Base-by-base conservation (phyloP, 768 basidiomycete species). In the Kwoniella pini region DNA sequence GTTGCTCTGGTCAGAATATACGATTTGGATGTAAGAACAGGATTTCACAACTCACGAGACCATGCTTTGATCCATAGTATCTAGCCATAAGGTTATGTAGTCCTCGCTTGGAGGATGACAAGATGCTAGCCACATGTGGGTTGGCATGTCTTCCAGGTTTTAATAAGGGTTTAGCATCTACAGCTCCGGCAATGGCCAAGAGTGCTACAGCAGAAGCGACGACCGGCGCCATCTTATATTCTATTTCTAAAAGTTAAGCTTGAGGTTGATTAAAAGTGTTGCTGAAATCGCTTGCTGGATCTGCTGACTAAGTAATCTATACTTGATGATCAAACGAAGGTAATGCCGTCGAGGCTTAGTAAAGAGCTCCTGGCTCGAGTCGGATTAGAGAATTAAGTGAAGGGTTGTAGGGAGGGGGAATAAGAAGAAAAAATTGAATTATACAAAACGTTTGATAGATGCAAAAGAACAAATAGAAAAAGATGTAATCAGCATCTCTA, bases 141-240 rank as follows among this genome's bases (percentile, higher is more conserved):
- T 71, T 67, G 39, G 71, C 72, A 51, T 78, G 77, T 54, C 73
- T 65, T 19, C 77, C 77, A 30, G 74, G 75, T 40, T 55, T 56
- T 3, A 62, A 30, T 21, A 71, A 62, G 3, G 75, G 72, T 53
- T 64, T 65, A 31, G 69, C 73, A 26, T 72, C 69, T 40, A 60
- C 65, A 26, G 54, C 43, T 45, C 55, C 62, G 9, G 67, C 57
- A 53, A 62, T 50, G 4, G 68, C 69, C 19, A 73, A 57, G 43
- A 69, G 28, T 33, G 64, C 49, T 31, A 71, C 50, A 33, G 71
- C 44, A 38, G 70, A 57, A 54, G 62, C 42, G 62, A 68, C 68
- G 69, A 76, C 67, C 60, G 72, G 75, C 68, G 70, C 68, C 75
- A 76, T 74, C 53, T 42, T 74, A 30, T 15, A 22, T 5, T 28